These are phyloP conservation scores for Sordariomycetes sp. DNA, from an alignment of 2,329 filamentous ascomycete species.

Conservation along the genomic window DNA sequence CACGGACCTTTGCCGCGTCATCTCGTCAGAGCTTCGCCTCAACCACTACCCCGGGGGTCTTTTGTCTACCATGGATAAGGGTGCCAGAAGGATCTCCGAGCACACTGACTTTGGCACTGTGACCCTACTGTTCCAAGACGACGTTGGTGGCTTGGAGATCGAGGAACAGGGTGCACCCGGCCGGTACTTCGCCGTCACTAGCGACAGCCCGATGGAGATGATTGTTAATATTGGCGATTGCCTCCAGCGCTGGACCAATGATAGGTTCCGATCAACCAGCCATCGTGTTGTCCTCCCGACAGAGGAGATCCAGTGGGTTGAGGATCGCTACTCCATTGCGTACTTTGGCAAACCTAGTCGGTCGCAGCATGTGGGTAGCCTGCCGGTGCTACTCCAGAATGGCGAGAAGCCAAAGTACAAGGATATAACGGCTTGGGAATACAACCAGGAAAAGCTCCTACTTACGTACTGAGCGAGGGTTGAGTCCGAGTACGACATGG, in stretches of 20 bases:
- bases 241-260: slow-evolving; percentile 26
- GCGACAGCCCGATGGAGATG: slow-evolving; percentile 15
- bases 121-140: slow-evolving; percentile 16
- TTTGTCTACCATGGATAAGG: too few relatives aligned
- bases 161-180: slow-evolving; percentile 15
- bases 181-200: slow-evolving; percentile 13
- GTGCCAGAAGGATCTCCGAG: slow-evolving; percentile 16
- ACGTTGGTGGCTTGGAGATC: slow-evolving; percentile 14
- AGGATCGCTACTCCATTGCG: slow-evolving; percentile 12
- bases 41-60: background rate
- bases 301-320: too few relatives aligned
- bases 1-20: background rate
- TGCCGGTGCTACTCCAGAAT: background rate
- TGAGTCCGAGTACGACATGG: too few relatives aligned
- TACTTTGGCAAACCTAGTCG: slow-evolving; percentile 20
- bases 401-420: background rate
- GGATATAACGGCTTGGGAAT: background rate
- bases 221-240: slow-evolving; percentile 30
- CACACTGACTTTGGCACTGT: slow-evolving; percentile 23
- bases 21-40: background rate
- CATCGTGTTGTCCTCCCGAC: slow-evolving; percentile 21
- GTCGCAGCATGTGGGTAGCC: background rate
- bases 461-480: background rate
- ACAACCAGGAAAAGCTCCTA: background rate
- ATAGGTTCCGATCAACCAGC: slow-evolving; percentile 17